A percentile compares a stretch with the other conserved stretches of the same genome.
Conservation (phyloP, 441 rosid genomes). For the Populus hybrid region DNA sequence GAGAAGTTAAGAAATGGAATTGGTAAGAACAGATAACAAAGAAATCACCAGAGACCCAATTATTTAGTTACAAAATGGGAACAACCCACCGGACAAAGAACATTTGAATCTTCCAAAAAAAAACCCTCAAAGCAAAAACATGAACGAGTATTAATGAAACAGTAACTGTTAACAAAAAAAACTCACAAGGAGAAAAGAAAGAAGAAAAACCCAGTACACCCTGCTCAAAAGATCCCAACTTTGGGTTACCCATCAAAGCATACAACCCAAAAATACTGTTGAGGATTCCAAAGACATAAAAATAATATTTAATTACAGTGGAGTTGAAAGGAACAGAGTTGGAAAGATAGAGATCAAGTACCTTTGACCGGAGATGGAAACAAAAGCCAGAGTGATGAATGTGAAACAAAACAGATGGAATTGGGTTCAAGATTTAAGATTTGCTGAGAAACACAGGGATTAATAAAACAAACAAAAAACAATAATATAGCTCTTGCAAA, state of each 20-base stretch:
- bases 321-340: slow-evolving; percentile 13
- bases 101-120: slow-evolving; percentile 7
- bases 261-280: slow-evolving; percentile 7
- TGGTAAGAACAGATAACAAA: slow-evolving; percentile 10
- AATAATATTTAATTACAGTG: background rate
- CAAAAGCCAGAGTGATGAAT: slow-evolving; percentile 23
- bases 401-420: background rate
- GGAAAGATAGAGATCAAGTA: slow-evolving; percentile 29
- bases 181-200: no score
- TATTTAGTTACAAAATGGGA: slow-evolving; percentile 14
- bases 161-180: slow-evolving; percentile 16
- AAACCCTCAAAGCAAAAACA: background rate
- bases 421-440: slow-evolving; percentile 28
- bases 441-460: background rate
- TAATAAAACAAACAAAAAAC: background rate
- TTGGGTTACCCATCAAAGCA: slow-evolving; percentile 8
- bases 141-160: slow-evolving; percentile 33
- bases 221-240: slow-evolving; percentile 3
- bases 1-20: slow-evolving; percentile 12
- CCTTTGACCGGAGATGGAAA: slow-evolving; percentile 36
- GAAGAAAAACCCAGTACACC: background rate
- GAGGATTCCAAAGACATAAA: background rate
- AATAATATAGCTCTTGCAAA: background rate
- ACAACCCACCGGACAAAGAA: slow-evolving; percentile 12
- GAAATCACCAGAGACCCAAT: no score